phyloP scores from a whole-genome alignment of 2,329 filamentous ascomycete genomes.

The Didymella segeticola region DNA sequence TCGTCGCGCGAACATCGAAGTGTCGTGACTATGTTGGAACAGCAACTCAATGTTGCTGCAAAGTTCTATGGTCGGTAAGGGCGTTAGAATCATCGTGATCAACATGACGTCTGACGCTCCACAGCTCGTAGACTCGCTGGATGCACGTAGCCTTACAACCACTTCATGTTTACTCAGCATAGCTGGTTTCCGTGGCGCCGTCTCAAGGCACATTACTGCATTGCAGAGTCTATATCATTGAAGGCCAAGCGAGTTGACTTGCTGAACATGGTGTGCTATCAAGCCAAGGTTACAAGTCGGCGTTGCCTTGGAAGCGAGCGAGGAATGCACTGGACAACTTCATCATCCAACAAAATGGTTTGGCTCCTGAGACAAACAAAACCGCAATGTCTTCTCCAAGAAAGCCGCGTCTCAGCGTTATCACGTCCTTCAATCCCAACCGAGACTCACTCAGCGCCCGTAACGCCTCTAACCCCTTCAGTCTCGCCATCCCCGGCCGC shows the following conservation, averaged over 20 bases:
- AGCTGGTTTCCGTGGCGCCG: not conserved
- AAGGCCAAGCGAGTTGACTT: not conserved
- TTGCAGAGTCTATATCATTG: not conserved
- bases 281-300: not conserved
- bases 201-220: not conserved
- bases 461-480: constrained; percentile 25
- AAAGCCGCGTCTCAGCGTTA: constrained; percentile 9
- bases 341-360: not conserved
- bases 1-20: not conserved
- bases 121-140: not conserved
- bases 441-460: constrained; percentile 7
- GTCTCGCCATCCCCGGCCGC: constrained; percentile 22
- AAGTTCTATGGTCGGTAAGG: not conserved
- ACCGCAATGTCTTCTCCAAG: constrained; percentile 9
- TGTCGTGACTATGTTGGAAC: not conserved
- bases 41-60: too few species aligned
- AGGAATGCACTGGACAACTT: constrained; percentile 1
- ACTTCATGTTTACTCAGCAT: too few species aligned
- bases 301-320: constrained; percentile 12
- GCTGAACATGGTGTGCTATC: not conserved
- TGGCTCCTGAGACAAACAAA: not conserved
- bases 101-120: not conserved
- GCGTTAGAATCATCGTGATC: not conserved
- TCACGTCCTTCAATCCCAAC: constrained; percentile 5
- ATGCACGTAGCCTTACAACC: not conserved